Evolutionary conservation across 2,329 filamentous ascomycete genomes (phyloP), one percentile per base, ranked within the genome.

Genomic region (Chrysoporthe cubensis): DNA sequence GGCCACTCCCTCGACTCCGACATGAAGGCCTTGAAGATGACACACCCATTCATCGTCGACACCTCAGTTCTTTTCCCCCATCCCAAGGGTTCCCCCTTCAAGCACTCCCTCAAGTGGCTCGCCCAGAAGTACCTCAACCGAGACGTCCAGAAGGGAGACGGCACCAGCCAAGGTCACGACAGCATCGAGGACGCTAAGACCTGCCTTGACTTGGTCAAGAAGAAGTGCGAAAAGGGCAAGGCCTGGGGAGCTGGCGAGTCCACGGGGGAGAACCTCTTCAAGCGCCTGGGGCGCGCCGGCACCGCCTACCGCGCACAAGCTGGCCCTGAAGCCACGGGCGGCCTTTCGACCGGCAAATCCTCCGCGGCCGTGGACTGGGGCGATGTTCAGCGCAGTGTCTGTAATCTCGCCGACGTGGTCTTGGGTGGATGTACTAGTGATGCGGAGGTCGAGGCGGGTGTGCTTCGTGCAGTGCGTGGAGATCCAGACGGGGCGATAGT

Each of bases 191-290:
- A 99, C 77, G 94, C 96, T 16, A 90, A 87, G 71, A 94, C 96
- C 2, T 96, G 94, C 71, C 88, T 99, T 16, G 94, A 98, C 74
- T 89, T 99, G 1, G 89, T 98, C 60, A 97, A 96, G 79, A 90
- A 95, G 76, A 99, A 99, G 78, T 97, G 95, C 77, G 94, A 98
- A 78, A 96, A 92, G 79, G 96, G 96, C 52, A 92, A 91, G 71
- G 80, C 84, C 34, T 99, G 94, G 92, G 96, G 93, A 46, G 91
- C 90, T 0, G 88, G 88, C 62, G 93, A 97, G 56, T 85, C 89
- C 1, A 90, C 89, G 58, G 90, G 89, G 52, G 96, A 99, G 80
- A 95, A 93, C 72, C 88, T 99, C 62, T 99, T 98, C 83, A 91
- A 90, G 72, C 89, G 95, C 11, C 84, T 99, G 4, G 87, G 85